These are phyloP conservation scores for Physcia stellaris DNA, from an alignment of 495 filamentous ascomycete genomes.

Conservation along the genomic window DNA sequence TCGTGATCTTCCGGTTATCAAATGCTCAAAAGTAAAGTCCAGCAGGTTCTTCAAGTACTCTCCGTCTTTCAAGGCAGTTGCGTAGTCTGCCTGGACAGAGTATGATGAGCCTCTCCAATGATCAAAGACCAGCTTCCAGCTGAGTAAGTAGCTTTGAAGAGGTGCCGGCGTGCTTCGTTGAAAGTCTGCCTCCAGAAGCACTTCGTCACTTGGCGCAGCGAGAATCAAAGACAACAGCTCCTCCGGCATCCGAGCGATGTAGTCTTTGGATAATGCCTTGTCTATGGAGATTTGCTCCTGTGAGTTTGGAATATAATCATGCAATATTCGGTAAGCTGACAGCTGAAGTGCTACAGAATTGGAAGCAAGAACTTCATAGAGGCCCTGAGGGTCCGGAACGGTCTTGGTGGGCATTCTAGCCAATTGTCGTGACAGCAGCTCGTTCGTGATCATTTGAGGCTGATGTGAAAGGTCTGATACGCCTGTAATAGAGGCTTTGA, in stretches of 20 bases:
- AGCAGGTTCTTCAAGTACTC: slow-evolving; percentile 56
- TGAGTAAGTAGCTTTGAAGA: slow-evolving; percentile 65
- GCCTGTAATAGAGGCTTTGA: too few relatives aligned
- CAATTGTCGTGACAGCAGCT: slow-evolving; percentile 50
- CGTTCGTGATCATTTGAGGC: slow-evolving; percentile 57
- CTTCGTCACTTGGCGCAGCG: slow-evolving; percentile 28
- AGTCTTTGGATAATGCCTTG: slow-evolving; percentile 58
- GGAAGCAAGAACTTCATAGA: slow-evolving; percentile 62
- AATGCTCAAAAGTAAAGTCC: slow-evolving; percentile 66
- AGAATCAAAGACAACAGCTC: slow-evolving; percentile 57
- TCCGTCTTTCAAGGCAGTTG: slow-evolving; percentile 58
- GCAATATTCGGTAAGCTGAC: slow-evolving; percentile 68
- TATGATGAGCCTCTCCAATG: slow-evolving; percentile 68
- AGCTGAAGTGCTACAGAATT: slow-evolving; percentile 63
- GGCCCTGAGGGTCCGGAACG: slow-evolving; percentile 41
- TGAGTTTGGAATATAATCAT: slow-evolving; percentile 53
- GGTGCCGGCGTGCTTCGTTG: slow-evolving; percentile 37
- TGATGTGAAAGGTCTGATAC: slow-evolving; percentile 39
- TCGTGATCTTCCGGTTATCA: slow-evolving; percentile 55
- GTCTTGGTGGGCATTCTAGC: slow-evolving; percentile 40
- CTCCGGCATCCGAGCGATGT: slow-evolving; percentile 48
- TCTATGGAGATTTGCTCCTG: slow-evolving; percentile 83
- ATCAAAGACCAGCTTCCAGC: slow-evolving; percentile 85
- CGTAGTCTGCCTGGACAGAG: slow-evolving; percentile 68
- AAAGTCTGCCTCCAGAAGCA: slow-evolving; percentile 24